Base-by-base conservation (phyloP, 768 basidiomycete species). In the Kwoniella bestiolae region DNA sequence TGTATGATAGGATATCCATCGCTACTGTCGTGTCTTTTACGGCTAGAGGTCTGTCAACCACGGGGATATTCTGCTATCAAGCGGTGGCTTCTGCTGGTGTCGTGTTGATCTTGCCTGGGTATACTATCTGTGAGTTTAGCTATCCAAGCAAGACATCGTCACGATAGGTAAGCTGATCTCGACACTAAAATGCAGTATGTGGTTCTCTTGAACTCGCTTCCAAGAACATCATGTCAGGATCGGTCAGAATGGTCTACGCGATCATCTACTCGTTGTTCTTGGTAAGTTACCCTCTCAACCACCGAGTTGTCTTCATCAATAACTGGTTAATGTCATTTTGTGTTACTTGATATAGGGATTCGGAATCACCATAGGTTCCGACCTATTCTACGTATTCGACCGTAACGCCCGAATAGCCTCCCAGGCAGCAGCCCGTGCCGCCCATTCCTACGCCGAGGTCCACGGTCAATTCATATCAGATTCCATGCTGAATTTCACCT, bases 1-100 rank as follows among this genome's bases (percentile, higher is more conserved):
- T 41, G 50, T 18, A 23, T 26, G 28, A 31, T 23, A 44, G 65
- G 47, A 26, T 93, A 66, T 90, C 90, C 0, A 87, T 90, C 23
- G 89, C 90, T 1, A 91, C 91, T 62, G 78, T 90, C 32, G 88
- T 93, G 56, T 91, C 91, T 0, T 91, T 93, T 75, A 81, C 84
- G 29, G 89, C 92, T 3, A 46, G 76, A 26, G 76, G 73, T 31
- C 35, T 77, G n/a, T 68, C 69, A 18, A 63, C 73, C 3, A 74
- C 76, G 14, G 76, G 73, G 7, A 35, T 71, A 29, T 77, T 80
- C 58, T 80, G 78, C 52, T 80, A 80, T 60, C 68, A 71, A 34
- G 75, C 76, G 2, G 68, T 76, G 4, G 76, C 70, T 1, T 76
- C 76, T 0, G 72, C 76, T 23, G 75, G 76, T 41, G 63, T 71